Evolutionary conservation across 805 yeast species (phyloP), one percentile per base, ranked within the genome.

Genomic region (Wickerhamiella parazyma): DNA sequence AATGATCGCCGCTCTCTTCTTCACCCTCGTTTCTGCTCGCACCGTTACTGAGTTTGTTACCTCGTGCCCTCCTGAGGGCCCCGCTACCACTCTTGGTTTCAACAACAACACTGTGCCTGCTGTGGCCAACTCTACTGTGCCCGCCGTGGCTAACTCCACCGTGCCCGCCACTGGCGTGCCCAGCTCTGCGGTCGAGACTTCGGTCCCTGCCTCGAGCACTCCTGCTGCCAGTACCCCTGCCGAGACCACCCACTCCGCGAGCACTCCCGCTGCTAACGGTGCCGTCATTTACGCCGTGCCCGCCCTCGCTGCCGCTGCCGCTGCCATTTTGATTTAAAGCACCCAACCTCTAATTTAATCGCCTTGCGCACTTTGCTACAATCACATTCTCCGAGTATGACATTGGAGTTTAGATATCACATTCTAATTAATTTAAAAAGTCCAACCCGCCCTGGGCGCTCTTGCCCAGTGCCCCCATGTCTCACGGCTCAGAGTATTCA

Each of bases 241-340:
- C 21, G 29, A 38, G 18, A 2, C 21, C n/a, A 17, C 35, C 21
- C 4, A 20, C 7, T 18, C 35, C 33, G 16, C 38, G 11, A 11
- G 24, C 33, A n/a, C 14, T 18, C 31, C 24, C 18, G 12, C 26
- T 25, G 38, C 4, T n/a, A 40, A 40, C 33, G 43, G 43, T 18
- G 43, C 43, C n/a, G 38, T 12, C 17, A 21, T 35, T 10, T 8
- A 21, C 33, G 26, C 33, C 19, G 38, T 39, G 31, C 37, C 40
- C n/a, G n/a, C n/a, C 38, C 16, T 42, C 22, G 46, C 25, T 21
- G 33, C 33, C 17, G 45, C 45, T 25, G 38, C 45, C 36, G 44
- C 38, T n/a, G 36, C 35, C 11, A 35, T 42, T 12, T 24, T 42
- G 24, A 26, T 42, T 29, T 36, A 36, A 40, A 21, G 8, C 24